These are phyloP conservation scores for Platanus orientalis DNA, from an alignment of 164 flowering plant species.

Conservation along the genomic window DNA sequence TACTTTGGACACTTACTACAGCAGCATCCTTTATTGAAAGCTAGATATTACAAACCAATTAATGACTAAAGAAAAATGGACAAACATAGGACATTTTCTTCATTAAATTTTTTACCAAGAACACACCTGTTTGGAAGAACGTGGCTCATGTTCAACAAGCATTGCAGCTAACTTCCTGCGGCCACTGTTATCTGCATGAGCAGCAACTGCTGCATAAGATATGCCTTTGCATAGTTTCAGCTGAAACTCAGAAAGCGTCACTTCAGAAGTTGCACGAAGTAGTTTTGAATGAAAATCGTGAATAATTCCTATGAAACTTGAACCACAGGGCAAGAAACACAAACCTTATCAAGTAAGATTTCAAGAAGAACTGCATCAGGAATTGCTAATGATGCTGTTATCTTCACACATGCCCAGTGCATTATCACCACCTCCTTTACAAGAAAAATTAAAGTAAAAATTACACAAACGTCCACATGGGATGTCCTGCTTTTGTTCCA, in stretches of 20 bases:
- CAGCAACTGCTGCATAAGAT: constrained; percentile 98
- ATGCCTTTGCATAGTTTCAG: constrained; percentile 83
- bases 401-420: constrained; percentile 98
- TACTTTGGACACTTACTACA: background rate
- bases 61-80: background rate
- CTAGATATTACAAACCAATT: background rate
- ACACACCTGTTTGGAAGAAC: constrained; percentile 87
- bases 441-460: constrained; percentile 16
- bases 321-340: constrained; percentile 8
- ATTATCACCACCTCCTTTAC: constrained; percentile 87
- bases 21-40: background rate
- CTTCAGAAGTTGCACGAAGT: constrained; percentile 11
- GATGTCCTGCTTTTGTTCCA: background rate
- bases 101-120: background rate
- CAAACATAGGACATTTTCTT: background rate
- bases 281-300: background rate
- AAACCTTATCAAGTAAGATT: constrained; percentile 86
- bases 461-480: background rate
- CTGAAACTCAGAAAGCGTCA: constrained; percentile 38
- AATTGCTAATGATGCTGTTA: constrained; percentile 70
- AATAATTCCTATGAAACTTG: background rate
- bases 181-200: constrained; percentile 89
- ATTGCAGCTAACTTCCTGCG: constrained; percentile 91
- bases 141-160: constrained; percentile 96
- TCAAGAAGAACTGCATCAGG: constrained; percentile 80